A percentile compares a stretch with the other conserved stretches of the same genome.
phyloP scores from a whole-genome alignment of 768 basidiomycete species.

The Rhizopogon salebrosus region DNA sequence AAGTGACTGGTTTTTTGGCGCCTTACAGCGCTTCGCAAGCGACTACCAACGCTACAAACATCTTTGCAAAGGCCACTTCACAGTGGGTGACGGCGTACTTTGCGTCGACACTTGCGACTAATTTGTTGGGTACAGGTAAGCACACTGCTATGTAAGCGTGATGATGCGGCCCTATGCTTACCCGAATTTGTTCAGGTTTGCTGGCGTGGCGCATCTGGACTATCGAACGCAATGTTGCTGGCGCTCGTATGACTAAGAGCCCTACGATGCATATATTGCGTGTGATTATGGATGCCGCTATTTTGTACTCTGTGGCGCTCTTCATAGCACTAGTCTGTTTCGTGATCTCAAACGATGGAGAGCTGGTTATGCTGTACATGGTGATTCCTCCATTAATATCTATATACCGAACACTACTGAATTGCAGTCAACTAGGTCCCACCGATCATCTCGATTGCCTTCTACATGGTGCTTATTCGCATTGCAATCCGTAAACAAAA shows the following conservation, averaged over 20 bases:
- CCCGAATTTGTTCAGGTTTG: no score
- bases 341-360: not conserved
- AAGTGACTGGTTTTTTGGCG: not conserved
- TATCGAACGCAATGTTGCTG: not conserved
- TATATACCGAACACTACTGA: no score
- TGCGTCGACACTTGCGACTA: slow-evolving; percentile 3
- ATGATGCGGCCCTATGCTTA: no score
- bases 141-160: no score
- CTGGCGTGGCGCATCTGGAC: slow-evolving; percentile 4
- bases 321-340: slow-evolving; percentile 5
- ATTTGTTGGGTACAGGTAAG: not conserved
- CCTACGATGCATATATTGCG: not conserved
- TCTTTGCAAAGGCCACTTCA: not conserved
- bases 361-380: slow-evolving; percentile 1
- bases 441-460: no score
- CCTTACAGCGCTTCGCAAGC: slow-evolving; percentile 2
- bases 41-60: not conserved
- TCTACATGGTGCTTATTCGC: no score
- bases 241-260: not conserved
- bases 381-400: no score
- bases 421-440: no score
- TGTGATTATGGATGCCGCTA: not conserved
- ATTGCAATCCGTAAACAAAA: no score
- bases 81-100: slow-evolving; percentile 4
- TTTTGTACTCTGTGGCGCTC: slow-evolving; percentile 3